Evolutionary conservation across 345 rosid species (phyloP).

Genomic region (Salix exigua): DNA sequence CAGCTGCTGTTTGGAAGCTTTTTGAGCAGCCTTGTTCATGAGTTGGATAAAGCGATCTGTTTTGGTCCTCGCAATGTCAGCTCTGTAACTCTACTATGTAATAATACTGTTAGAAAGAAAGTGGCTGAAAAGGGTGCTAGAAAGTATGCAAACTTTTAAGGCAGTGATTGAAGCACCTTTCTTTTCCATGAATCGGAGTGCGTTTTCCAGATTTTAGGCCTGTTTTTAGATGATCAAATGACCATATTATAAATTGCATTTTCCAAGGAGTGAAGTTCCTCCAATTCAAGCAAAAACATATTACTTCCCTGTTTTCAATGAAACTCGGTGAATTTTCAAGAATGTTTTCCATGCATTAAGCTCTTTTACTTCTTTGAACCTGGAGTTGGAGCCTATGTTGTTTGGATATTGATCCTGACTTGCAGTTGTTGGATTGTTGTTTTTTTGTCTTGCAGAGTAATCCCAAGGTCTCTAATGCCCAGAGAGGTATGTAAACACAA

Average conservation of each 20-base stretch:
- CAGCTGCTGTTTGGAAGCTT: neutral
- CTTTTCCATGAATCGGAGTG: neutral
- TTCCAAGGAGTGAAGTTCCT: no score
- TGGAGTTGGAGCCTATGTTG: neutral
- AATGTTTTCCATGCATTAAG: neutral
- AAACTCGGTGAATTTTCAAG: neutral
- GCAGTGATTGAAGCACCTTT: constrained; percentile 6
- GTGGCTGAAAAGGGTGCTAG: constrained; percentile 8
- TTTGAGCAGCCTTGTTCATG: constrained; percentile 14
- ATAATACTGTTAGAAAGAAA: constrained; percentile 12
- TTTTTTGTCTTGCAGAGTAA: constrained; percentile 54
- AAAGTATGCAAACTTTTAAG: constrained; percentile 21
- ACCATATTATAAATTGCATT: no score
- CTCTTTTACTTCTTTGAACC: neutral
- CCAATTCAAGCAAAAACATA: neutral
- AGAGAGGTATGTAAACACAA: constrained; percentile 55
- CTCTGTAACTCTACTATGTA: constrained; percentile 11
- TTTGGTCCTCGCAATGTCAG: constrained; percentile 25
- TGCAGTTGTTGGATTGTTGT: neutral
- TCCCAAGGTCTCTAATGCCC: constrained; percentile 79
- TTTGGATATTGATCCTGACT: neutral
- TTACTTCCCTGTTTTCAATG: neutral
- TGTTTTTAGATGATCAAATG: neutral
- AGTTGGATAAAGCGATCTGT: constrained; percentile 14
- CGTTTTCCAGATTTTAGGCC: neutral